Conservation (phyloP, 371 early-diverging fungal species). For the Lichtheimia corymbifera region DNA sequence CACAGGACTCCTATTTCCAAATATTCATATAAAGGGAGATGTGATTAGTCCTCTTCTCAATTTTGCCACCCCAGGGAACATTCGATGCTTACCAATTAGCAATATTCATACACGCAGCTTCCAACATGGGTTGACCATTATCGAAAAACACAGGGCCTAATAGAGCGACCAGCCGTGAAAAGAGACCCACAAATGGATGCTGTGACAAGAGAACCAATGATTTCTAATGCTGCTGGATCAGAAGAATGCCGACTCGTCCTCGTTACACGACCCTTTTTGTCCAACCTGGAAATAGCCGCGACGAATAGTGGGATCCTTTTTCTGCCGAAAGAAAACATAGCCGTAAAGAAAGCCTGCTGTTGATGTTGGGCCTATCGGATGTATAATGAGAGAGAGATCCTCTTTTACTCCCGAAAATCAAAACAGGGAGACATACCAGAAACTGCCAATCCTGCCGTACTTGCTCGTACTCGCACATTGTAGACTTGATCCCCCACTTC, state of each 20-base stretch:
- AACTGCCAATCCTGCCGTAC: conserved; percentile 57
- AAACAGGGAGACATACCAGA: conserved; percentile 49
- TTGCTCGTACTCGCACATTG: conserved; percentile 83
- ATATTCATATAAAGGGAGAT: no score
- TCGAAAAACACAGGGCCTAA: conserved; percentile 84
- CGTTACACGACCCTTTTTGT: conserved; percentile 1
- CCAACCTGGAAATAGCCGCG: conserved; percentile 89
- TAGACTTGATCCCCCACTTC: conserved; percentile 92
- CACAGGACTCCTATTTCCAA: conserved; percentile 24
- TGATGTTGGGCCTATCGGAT: conserved; percentile 54
- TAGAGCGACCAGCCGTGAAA: conserved; percentile 69
- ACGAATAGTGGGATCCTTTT: conserved; percentile 78
- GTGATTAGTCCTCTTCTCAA: no score
- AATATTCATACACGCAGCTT: conserved; percentile 82
- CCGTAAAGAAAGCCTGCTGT: conserved; percentile 84
- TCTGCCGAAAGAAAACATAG: conserved; percentile 94
- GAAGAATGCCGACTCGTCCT: not conserved
- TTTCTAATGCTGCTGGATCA: conserved; percentile 55
- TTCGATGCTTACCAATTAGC: conserved; percentile 65
- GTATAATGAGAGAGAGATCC: no score
- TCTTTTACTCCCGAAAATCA: not conserved
- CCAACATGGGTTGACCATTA: conserved; percentile 75
- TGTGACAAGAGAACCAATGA: conserved; percentile 87
- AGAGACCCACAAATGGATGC: conserved; percentile 87
- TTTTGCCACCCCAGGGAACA: no score